Evolutionary conservation across 306 rosid genomes (phyloP).

Genomic region (Chamaecrista fasciculata): DNA sequence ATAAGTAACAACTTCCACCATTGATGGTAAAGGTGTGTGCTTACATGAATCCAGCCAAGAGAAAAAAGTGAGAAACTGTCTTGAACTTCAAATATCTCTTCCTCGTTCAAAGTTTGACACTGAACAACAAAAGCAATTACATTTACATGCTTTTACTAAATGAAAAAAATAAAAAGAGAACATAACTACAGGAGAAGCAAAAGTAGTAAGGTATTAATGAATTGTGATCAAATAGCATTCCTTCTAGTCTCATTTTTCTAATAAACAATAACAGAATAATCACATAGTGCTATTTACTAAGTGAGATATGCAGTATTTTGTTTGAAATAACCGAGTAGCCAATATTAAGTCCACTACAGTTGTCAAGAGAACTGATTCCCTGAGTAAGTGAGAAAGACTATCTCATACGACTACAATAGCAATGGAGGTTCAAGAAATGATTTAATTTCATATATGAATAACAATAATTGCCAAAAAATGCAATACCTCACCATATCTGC

Average conservation of each 20-base stretch:
- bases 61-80: conserved; percentile 89
- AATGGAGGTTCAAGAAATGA: conserved; percentile 9
- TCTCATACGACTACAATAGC: conserved; percentile 11
- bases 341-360: conserved; percentile 10
- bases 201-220: neutral
- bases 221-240: conserved; percentile 15
- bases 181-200: neutral
- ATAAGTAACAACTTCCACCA: neutral
- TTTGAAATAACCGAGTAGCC: conserved; percentile 18
- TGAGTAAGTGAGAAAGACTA: conserved; percentile 1
- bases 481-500: neutral
- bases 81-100: conserved; percentile 98
- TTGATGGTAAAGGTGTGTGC: conserved; percentile 37
- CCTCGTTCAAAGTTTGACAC: conserved; percentile 98
- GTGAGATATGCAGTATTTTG: neutral
- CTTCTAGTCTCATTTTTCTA: conserved; percentile 27
- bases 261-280: neutral
- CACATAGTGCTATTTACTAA: neutral
- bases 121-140: conserved; percentile 32
- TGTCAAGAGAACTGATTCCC: conserved; percentile 4
- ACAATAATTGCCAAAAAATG: conserved; percentile 11
- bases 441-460: conserved; percentile 10
- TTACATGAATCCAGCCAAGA: conserved; percentile 99
- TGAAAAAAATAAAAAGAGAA: conserved; percentile 13
- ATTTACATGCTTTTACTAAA: neutral